These are phyloP conservation scores for Talaromyces sp. DNA, from an alignment of 2,329 filamentous ascomycete genomes.

Conservation along the genomic window DNA sequence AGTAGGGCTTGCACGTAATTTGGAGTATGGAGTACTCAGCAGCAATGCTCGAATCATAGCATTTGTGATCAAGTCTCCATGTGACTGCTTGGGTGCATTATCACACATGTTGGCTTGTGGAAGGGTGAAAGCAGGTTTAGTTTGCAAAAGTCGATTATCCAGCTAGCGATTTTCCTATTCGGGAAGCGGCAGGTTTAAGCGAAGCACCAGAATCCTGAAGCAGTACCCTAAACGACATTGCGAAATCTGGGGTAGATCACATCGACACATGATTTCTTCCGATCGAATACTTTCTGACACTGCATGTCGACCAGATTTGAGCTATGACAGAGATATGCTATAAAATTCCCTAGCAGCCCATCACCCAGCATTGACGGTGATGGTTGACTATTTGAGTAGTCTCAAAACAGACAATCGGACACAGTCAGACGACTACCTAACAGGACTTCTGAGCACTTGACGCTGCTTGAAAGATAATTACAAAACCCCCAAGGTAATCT, in stretches of 20 bases:
- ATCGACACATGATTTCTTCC: neutral
- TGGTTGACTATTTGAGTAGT: no score
- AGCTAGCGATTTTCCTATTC: neutral
- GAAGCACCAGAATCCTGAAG: neutral
- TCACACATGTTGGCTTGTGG: neutral
- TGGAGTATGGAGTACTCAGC: neutral
- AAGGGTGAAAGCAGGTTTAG: neutral
- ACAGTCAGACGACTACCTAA: no score
- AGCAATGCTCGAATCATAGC: neutral
- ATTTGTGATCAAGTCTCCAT: constrained; percentile 4
- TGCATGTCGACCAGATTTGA: neutral
- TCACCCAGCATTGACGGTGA: neutral
- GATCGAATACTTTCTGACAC: neutral
- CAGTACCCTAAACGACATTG: neutral
- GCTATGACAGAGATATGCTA: no score
- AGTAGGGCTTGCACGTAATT: constrained; percentile 1
- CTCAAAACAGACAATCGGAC: no score
- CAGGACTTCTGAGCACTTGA: no score
- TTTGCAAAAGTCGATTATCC: neutral
- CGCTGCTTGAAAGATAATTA: no score
- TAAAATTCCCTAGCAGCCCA: neutral
- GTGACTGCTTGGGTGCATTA: neutral
- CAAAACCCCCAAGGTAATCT: no score
- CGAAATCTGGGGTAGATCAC: neutral
- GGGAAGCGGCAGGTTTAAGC: neutral